Evolutionary conservation across 495 filamentous ascomycete genomes (phyloP).

Genomic region (Xylaria curta): DNA sequence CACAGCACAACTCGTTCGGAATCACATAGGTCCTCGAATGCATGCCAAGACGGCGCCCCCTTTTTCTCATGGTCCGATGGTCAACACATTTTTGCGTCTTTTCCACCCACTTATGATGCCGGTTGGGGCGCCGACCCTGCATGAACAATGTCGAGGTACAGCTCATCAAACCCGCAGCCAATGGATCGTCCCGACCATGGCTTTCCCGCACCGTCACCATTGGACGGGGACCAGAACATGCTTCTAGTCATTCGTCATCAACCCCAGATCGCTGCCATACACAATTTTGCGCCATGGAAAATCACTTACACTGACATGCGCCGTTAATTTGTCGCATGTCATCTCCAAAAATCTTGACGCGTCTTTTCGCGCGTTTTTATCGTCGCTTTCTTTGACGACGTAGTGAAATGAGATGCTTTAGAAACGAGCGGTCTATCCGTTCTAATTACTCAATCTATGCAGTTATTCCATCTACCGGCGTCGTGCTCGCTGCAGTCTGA

Average conservation of each 20-base stretch:
- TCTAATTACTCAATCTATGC: background rate
- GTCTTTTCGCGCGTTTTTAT: constrained; percentile 7
- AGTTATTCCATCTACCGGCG: constrained; percentile 2
- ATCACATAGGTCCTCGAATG: constrained; percentile 13
- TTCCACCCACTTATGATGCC: constrained; percentile 17
- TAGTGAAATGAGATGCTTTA: background rate
- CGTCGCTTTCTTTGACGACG: background rate
- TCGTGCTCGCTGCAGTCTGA: background rate
- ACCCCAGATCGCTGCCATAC: constrained; percentile 2
- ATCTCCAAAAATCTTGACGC: constrained; percentile 13
- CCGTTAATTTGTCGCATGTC: background rate
- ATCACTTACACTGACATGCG: background rate
- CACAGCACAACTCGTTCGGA: constrained; percentile 7
- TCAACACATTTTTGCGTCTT: constrained; percentile 5
- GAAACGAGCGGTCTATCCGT: background rate
- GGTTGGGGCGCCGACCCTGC: constrained; percentile 15
- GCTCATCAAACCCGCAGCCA: constrained; percentile 23
- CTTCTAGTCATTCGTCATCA: background rate
- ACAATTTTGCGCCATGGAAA: background rate
- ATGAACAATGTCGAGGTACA: constrained; percentile 26
- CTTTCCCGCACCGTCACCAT: constrained; percentile 14
- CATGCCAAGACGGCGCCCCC: constrained; percentile 24
- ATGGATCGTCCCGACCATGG: constrained; percentile 14
- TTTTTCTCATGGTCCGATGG: constrained; percentile 20
- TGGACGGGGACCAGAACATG: background rate